A percentile compares a stretch with the other conserved stretches of the same genome.
Conservation (phyloP, 176 grass and related monocot genomes). For the Triticum dicoccoides region DNA sequence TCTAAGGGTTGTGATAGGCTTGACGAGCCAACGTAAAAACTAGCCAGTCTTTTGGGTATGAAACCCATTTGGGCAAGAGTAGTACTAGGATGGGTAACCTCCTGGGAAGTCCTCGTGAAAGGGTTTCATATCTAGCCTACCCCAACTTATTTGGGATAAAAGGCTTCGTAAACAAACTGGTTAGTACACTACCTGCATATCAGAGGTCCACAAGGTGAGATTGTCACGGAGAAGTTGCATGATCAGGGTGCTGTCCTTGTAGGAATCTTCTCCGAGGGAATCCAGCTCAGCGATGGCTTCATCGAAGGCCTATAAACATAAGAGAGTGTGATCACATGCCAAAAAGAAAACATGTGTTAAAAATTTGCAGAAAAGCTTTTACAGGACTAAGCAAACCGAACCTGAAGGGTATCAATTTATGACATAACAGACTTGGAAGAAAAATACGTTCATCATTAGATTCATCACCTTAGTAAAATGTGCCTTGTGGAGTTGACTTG, state of each 20-base stretch:
- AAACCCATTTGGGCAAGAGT: too few species aligned
- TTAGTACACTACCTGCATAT: slow-evolving; percentile 78
- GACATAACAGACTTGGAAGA: background rate
- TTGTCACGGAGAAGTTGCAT: slow-evolving; percentile 99
- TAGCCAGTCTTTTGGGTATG: too few species aligned
- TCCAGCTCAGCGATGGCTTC: slow-evolving; percentile 92
- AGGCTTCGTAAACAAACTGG: background rate
- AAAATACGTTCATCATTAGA: background rate
- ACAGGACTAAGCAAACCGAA: background rate
- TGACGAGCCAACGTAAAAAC: too few species aligned
- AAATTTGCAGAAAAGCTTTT: slow-evolving; percentile 6
- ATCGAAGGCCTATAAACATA: slow-evolving; percentile 72
- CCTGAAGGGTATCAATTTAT: background rate
- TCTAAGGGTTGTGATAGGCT: too few species aligned
- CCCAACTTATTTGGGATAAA: too few species aligned
- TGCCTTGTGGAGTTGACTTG: background rate
- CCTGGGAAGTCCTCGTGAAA: too few species aligned
- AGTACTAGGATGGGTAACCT: too few species aligned
- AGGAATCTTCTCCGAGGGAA: slow-evolving; percentile 94
- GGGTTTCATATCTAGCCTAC: too few species aligned
- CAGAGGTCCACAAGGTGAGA: slow-evolving; percentile 96
- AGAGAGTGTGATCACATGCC: slow-evolving; percentile 3
- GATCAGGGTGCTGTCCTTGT: slow-evolving; percentile 98
- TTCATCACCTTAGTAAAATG: background rate
- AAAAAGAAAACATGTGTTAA: background rate